Conservation (phyloP, 1,284 basidiomycete species). For the Athelia sp. region DNA sequence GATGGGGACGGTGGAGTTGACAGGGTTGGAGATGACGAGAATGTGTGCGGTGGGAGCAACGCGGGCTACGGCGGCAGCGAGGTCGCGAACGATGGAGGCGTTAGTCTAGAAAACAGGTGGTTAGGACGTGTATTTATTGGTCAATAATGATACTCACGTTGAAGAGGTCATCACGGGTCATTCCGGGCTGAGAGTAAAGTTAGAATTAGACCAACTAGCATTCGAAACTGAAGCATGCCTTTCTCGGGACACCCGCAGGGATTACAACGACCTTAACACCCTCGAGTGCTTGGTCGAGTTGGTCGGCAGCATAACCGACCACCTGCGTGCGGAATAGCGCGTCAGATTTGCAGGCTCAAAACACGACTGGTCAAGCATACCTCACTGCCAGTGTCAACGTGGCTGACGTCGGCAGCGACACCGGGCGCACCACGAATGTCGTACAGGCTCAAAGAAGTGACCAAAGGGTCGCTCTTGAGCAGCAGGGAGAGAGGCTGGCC, state of each 20-base stretch:
- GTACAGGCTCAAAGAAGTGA: constrained; percentile 76
- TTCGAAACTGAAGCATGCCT: constrained; percentile 45
- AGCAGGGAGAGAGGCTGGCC: constrained; percentile 88
- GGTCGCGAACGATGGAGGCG: constrained; percentile 94
- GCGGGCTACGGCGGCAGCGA: constrained; percentile 85
- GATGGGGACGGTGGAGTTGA: constrained; percentile 96
- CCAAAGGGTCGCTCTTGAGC: constrained; percentile 82
- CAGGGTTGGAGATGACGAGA: constrained; percentile 95
- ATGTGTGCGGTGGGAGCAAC: constrained; percentile 88
- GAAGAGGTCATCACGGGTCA: constrained; percentile 99
- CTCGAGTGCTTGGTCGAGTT: constrained; percentile 83
- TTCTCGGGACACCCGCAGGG: constrained; percentile 95
- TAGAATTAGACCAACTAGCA: constrained; percentile 3
- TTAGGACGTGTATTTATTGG: constrained; percentile 3
- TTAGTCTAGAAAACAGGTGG: constrained; percentile 58
- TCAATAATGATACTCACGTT: constrained; percentile 62
- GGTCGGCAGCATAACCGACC: constrained; percentile 75
- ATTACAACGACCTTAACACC: constrained; percentile 92
- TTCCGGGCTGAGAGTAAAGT: constrained; percentile 54
- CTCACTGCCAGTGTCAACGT: constrained; percentile 88
- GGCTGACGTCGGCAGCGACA: constrained; percentile 90
- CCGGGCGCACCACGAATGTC: constrained; percentile 92
- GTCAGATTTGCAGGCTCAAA: constrained; percentile 7
- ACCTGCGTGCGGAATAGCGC: constrained; percentile 51
- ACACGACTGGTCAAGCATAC: constrained; percentile 34